Conservation (phyloP, 352 stramenopile species). For the Pythium phragmitis region DNA sequence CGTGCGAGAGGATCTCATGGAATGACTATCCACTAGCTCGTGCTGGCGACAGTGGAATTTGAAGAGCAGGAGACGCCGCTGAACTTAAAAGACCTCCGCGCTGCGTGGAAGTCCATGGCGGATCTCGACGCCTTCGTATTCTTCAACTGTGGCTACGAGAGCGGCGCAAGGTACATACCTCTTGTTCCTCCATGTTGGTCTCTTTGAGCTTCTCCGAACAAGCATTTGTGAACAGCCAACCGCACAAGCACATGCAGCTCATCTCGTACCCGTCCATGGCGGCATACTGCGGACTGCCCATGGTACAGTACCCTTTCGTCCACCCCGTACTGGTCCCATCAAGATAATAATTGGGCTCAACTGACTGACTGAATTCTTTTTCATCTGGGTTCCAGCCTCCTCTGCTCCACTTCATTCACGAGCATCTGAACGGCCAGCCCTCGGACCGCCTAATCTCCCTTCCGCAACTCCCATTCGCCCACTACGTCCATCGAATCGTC, state of each 20-base stretch:
- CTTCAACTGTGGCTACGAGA: constrained; percentile 86
- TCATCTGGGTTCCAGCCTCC: constrained; percentile 43
- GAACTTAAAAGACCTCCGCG: constrained; percentile 47
- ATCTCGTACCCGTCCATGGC: constrained; percentile 80
- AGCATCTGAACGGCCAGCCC: constrained; percentile 38
- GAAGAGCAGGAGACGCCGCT: constrained; percentile 62
- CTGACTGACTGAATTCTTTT: constrained; percentile 15
- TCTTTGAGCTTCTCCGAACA: neutral
- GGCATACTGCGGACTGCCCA: constrained; percentile 52
- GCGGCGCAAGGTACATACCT: constrained; percentile 53
- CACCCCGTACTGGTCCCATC: neutral
- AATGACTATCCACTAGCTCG: constrained; percentile 29
- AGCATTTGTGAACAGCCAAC: constrained; percentile 42
- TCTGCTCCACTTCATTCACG: constrained; percentile 71
- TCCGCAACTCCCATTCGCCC: constrained; percentile 63
- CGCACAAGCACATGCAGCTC: constrained; percentile 88
- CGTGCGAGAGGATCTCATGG: neutral
- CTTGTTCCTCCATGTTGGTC: neutral
- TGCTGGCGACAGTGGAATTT: constrained; percentile 75
- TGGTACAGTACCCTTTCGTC: constrained; percentile 31
- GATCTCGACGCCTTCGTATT: constrained; percentile 75
- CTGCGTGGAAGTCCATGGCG: constrained; percentile 73
- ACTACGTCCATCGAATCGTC: constrained; percentile 69
- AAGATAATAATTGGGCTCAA: neutral
- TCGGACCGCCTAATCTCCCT: constrained; percentile 48